Base-by-base conservation (phyloP, 2,329 filamentous ascomycete genomes). In the Didymella pinodella region DNA sequence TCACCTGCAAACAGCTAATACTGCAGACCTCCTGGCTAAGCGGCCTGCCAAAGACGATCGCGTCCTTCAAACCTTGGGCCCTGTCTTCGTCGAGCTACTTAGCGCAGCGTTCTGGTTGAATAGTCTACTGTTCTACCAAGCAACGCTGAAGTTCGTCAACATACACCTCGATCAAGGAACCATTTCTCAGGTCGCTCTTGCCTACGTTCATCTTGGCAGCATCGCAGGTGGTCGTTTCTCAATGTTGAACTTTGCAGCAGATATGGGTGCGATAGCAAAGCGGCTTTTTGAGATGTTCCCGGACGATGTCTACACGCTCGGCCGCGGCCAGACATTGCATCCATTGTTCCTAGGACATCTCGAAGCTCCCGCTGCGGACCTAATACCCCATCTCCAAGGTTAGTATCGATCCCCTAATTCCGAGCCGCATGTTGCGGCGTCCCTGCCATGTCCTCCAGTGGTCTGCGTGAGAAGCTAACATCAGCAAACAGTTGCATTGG, bases 51-150 rank as follows among this genome's bases (percentile, higher is more conserved):
- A 78, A 0, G 80, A 79, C 12, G 84, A 89, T 61, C 77, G 84
- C 3, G 80, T 83, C 26, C 75, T 91, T 49, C 81, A 84, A 31
- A 88, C 87, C 0, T 80, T 91, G 2, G 90, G 89, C 3, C 88
- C 89, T 7, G 86, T 93, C 3, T 79, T 93, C 16, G 84, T 88
- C 0, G 89, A 93, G 76, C 85, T 90, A 12, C 81, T 89, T 8
- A 87, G 85, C 63, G 86, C 89, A 14, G 88, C 88, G 3, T 92
- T 88, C 81, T 93, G 91, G 91, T 88, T 84, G 40, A 86, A 93
- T 66, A 82, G 82, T 20, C 76, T 92, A 10, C 82, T 87, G n/a
- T 92, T 91, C 71, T 93, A 92, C 71, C 86, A 91, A 65, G 82
- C 89, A 26, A 82, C 86, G 0, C 78, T 93, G 14, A 82, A 87